These are phyloP conservation scores for Syncephalastrum monosporum DNA, from an alignment of 371 early-diverging fungal species.

Conservation along the genomic window DNA sequence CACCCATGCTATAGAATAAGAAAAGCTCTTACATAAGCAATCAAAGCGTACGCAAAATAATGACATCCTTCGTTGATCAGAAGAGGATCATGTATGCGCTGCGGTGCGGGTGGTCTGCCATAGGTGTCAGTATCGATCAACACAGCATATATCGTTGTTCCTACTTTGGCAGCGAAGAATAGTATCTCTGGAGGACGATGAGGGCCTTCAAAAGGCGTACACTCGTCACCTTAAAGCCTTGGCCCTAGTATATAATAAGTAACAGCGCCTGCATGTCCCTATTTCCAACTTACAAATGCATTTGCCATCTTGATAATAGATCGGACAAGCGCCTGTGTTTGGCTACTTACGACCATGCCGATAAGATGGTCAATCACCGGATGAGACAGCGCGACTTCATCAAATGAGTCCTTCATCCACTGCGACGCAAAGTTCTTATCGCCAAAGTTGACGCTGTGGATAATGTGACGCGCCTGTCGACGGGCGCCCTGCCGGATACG, in stretches of 20 bases:
- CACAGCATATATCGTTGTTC: not conserved
- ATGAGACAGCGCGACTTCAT: conserved; percentile 38
- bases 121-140: conserved; percentile 25
- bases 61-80: conserved; percentile 25
- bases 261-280: not conserved
- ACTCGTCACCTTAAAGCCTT: conserved; percentile 45
- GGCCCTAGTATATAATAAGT: conserved; percentile 35
- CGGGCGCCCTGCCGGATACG: conserved; percentile 20
- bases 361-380: conserved; percentile 37
- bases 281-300: conserved; percentile 27
- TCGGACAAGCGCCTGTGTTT: conserved; percentile 39
- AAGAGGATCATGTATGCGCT: not conserved
- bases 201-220: conserved; percentile 20
- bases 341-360: conserved; percentile 36
- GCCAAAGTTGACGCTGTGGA: conserved; percentile 42
- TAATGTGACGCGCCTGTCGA: conserved; percentile 29
- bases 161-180: conserved; percentile 18
- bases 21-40: conserved; percentile 24
- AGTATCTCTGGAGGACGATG: conserved; percentile 18
- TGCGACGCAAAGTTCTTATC: conserved; percentile 39
- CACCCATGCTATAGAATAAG: not conserved
- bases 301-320: conserved; percentile 42
- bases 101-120: conserved; percentile 52
- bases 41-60: conserved; percentile 28
- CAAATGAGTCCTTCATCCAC: conserved; percentile 47